Evolutionary conservation across 176 grass and related monocot genomes (phyloP), one percentile per base, ranked within the genome.

Genomic region (barley (Hordeum vulgare)): DNA sequence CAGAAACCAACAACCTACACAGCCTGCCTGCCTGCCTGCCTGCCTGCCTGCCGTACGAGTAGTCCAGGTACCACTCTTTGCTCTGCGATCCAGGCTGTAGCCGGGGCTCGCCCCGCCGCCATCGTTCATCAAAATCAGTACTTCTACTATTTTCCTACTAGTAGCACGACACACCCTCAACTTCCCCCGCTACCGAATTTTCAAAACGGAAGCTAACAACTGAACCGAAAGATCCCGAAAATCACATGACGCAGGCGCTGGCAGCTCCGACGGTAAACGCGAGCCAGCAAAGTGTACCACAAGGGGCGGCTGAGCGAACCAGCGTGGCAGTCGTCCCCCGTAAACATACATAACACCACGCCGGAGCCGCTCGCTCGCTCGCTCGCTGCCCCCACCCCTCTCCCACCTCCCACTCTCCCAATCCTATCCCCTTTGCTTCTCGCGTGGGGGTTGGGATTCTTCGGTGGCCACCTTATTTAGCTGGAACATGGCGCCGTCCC

Each of bases 401-500:
- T 68, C 59, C 86, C 89, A 81, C 69, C 80, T 66, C 71, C 62
- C 39, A 45, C 51, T 21, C 74, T n/a, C 40, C 81, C 11, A 49
- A 45, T 65, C 81, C 14, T 8, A 58, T 77, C 66, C 29, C 53
- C 76, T 41, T 35, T 71, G 78, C 77, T 81, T 81, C 82, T 76
- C 41, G 25, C 41, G 42, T 39, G 51, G 88, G 78, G 47, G 72
- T 58, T 86, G 57, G 71, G 66, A 85, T 81, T 47, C 69, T 71
- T 42, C 71, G 36, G 33, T 37, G 15, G 37, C 76, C 13, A 7
- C 39, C 54, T 4, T 62, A 14, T 21, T 17, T 83, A 80, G 47
- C 13, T 44, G 25, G 6, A 49, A 18, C 61, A 99, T 99, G 96
- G 91, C 87, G 47, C 89, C 87, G 53, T 86, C 90, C 58, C 91